These are phyloP conservation scores for Elsinoe ampelina DNA, from an alignment of 2,329 filamentous ascomycete species.

Conservation along the genomic window DNA sequence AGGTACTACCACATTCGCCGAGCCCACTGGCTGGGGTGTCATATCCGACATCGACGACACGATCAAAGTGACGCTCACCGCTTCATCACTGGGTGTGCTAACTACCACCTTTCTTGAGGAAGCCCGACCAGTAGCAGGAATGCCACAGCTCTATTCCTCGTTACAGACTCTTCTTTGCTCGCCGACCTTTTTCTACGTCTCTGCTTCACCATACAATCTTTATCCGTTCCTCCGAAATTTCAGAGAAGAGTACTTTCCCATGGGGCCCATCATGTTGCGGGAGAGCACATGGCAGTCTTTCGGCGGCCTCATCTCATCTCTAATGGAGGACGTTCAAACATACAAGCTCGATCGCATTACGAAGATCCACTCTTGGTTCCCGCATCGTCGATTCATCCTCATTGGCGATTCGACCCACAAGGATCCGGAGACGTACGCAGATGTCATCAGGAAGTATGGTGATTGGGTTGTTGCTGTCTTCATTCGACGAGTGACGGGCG, in stretches of 20 bases:
- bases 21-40: slow-evolving; percentile 70
- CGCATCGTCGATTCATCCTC: slow-evolving; percentile 66
- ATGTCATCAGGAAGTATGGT: slow-evolving; percentile 59
- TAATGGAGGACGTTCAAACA: slow-evolving; percentile 70
- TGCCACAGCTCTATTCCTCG: slow-evolving; percentile 72
- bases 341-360: slow-evolving; percentile 78
- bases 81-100: slow-evolving; percentile 70
- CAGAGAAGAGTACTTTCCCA: slow-evolving; percentile 59
- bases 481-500: slow-evolving; percentile 71
- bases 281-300: slow-evolving; percentile 82
- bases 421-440: slow-evolving; percentile 82
- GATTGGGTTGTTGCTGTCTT: slow-evolving; percentile 76
- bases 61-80: slow-evolving; percentile 82
- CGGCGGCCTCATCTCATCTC: slow-evolving; percentile 64
- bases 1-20: slow-evolving; percentile 56
- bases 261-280: slow-evolving; percentile 72
- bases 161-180: slow-evolving; percentile 47
- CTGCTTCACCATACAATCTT: slow-evolving; percentile 86
- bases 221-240: slow-evolving; percentile 79
- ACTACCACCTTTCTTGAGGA: slow-evolving; percentile 73
- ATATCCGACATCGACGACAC: slow-evolving; percentile 92
- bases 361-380: slow-evolving; percentile 71
- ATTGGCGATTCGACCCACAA: slow-evolving; percentile 88
- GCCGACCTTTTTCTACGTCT: slow-evolving; percentile 85
- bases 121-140: slow-evolving; percentile 62